Evolutionary conservation across 768 basidiomycete genomes (phyloP).

Genomic region (Cyclocybe cylindracea): DNA sequence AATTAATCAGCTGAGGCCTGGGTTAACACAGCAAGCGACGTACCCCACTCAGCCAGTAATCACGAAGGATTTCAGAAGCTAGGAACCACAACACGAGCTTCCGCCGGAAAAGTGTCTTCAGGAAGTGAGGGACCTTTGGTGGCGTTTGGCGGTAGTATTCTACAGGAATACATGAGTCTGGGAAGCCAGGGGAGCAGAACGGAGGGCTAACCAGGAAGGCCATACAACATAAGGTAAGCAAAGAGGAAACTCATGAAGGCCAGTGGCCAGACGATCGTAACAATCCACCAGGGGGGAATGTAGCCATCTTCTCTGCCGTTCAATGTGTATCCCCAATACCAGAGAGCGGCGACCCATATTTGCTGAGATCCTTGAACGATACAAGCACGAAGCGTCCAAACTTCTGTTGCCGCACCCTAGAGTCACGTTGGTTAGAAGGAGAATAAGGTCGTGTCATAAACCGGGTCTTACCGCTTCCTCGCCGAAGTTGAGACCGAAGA

Average conservation of each 20-base stretch:
- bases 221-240: slow-evolving; percentile 81
- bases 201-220: slow-evolving; percentile 69
- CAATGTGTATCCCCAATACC: slow-evolving; percentile 93
- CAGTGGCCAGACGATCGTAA: slow-evolving; percentile 80
- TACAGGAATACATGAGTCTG: slow-evolving; percentile 24
- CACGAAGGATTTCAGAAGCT: slow-evolving; percentile 87
- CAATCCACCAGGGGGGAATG: slow-evolving; percentile 83
- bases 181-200: background rate
- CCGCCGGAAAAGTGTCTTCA: slow-evolving; percentile 84
- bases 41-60: slow-evolving; percentile 89
- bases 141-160: slow-evolving; percentile 93
- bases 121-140: slow-evolving; percentile 92
- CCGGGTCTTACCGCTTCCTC: slow-evolving; percentile 78
- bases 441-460: background rate
- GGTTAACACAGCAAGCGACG: slow-evolving; percentile 24
- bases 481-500: slow-evolving; percentile 96
- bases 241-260: slow-evolving; percentile 75
- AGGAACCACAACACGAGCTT: slow-evolving; percentile 96
- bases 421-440: slow-evolving; percentile 8
- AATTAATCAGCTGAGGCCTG: background rate
- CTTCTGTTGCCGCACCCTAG: slow-evolving; percentile 90
- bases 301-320: slow-evolving; percentile 53
- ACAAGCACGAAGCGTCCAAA: slow-evolving; percentile 91
- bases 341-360: slow-evolving; percentile 92
- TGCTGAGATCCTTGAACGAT: slow-evolving; percentile 95